A percentile compares a stretch with the other conserved stretches of the same genome.
phyloP scores from a whole-genome alignment of 78 protist species.

The Dictyostelium brefeldianum region DNA sequence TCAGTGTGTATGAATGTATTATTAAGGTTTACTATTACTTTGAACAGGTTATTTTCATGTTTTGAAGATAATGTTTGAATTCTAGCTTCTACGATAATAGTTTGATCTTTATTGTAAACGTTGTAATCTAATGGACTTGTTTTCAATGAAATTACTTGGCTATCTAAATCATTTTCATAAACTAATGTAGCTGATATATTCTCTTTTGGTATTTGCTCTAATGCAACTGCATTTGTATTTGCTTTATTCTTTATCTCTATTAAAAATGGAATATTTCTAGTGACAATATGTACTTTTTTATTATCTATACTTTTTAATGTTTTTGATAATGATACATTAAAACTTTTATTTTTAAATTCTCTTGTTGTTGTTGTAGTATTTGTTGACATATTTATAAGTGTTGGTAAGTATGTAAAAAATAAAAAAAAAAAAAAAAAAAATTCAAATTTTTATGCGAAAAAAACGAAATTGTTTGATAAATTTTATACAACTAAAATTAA shows the following conservation, averaged over 20 bases:
- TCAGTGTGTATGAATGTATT: not conserved
- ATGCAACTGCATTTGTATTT: no score
- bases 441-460: no score
- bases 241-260: not conserved
- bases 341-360: not conserved
- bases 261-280: conserved; percentile 46
- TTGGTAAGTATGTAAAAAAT: no score
- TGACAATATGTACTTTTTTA: conserved; percentile 6
- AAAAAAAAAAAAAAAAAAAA: no score
- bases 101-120: conserved; percentile 25
- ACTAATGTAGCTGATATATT: conserved; percentile 19
- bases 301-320: not conserved
- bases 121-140: conserved; percentile 56
- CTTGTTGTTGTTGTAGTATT: not conserved
- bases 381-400: no score
- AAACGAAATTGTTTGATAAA: no score
- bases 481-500: no score
- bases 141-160: not conserved
- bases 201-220: not conserved
- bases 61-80: conserved; percentile 48
- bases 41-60: conserved; percentile 47
- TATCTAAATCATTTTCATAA: conserved; percentile 27
- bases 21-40: not conserved
- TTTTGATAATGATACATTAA: not conserved
- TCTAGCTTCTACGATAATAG: conserved; percentile 51